phyloP scores from a whole-genome alignment of 345 rosid species.

The Arabis alpina region DNA sequence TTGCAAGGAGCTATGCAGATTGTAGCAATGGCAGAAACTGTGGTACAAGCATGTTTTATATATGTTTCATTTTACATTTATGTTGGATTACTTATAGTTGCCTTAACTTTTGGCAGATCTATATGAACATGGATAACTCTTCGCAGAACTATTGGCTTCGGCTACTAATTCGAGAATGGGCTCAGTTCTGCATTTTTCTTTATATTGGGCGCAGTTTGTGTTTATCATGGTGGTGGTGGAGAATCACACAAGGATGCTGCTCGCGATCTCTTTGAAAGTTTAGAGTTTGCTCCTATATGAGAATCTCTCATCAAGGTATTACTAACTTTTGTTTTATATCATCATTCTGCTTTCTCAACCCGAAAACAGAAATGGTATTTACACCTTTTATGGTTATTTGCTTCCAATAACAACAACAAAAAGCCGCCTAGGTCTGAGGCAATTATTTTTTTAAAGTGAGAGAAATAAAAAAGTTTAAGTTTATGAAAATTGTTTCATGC shows the following conservation, averaged over 20 bases:
- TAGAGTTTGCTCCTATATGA: slow-evolving; percentile 92
- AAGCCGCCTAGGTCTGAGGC: slow-evolving; percentile 80
- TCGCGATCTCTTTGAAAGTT: slow-evolving; percentile 94
- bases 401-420: slow-evolving; percentile 25
- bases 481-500: too few relatives aligned
- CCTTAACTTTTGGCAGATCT: slow-evolving; percentile 52
- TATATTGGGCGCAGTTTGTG: too few relatives aligned
- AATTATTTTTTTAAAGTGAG: too few relatives aligned
- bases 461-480: too few relatives aligned
- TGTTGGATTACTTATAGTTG: background rate
- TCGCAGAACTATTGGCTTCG: slow-evolving; percentile 81
- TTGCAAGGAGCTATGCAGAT: slow-evolving; percentile 94
- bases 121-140: slow-evolving; percentile 72
- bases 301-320: slow-evolving; percentile 85
- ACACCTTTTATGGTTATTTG: slow-evolving; percentile 24
- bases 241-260: slow-evolving; percentile 86
- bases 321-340: slow-evolving; percentile 8
- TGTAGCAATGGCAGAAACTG: slow-evolving; percentile 81
- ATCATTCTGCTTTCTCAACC: background rate
- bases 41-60: slow-evolving; percentile 45
- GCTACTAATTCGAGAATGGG: slow-evolving; percentile 82
- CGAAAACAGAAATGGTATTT: slow-evolving; percentile 11
- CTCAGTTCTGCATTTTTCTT: slow-evolving; percentile 79
- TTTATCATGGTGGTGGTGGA: too few relatives aligned
- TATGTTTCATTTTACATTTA: background rate